A percentile compares a stretch with the other conserved stretches of the same genome.
Conservation (phyloP, 1,139 yeast species). For the Maudiozyma humilis region DNA sequence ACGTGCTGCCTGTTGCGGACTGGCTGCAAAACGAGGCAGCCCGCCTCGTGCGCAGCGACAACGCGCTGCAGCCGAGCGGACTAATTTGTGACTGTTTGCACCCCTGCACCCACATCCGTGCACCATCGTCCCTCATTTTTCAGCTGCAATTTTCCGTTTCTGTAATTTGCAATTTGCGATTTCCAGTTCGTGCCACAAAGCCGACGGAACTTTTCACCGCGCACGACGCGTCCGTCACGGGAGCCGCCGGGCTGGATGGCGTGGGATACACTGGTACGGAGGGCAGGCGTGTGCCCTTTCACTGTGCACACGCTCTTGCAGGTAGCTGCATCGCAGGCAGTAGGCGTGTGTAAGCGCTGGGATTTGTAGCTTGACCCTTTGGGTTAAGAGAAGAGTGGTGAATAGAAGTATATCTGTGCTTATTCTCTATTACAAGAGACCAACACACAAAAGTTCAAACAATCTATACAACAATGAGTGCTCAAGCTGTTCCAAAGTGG, state of each 20-base stretch:
- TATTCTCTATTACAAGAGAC: conserved; percentile 3
- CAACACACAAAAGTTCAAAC: conserved; percentile 9
- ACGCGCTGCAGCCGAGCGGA: no score
- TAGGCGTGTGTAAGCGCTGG: no score
- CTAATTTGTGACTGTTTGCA: no score
- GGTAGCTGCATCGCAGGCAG: no score
- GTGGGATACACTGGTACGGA: not conserved
- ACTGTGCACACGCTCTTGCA: not conserved
- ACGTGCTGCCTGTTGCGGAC: no score
- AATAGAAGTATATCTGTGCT: not conserved
- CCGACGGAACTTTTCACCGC: not conserved
- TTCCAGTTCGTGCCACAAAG: not conserved
- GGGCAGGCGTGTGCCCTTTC: not conserved
- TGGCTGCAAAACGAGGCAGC: not conserved
- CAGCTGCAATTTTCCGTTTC: no score
- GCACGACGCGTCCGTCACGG: not conserved
- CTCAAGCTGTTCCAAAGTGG: conserved; percentile 57
- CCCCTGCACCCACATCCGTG: not conserved
- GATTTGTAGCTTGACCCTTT: not conserved
- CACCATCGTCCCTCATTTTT: no score
- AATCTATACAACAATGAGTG: conserved; percentile 13
- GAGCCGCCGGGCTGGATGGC: not conserved
- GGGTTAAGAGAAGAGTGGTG: not conserved
- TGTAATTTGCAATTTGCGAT: not conserved
- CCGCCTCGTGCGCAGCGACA: not conserved